A percentile compares a stretch with the other conserved stretches of the same genome.
Conservation (phyloP, 495 filamentous ascomycete genomes). For the Tetracladium setigerum region DNA sequence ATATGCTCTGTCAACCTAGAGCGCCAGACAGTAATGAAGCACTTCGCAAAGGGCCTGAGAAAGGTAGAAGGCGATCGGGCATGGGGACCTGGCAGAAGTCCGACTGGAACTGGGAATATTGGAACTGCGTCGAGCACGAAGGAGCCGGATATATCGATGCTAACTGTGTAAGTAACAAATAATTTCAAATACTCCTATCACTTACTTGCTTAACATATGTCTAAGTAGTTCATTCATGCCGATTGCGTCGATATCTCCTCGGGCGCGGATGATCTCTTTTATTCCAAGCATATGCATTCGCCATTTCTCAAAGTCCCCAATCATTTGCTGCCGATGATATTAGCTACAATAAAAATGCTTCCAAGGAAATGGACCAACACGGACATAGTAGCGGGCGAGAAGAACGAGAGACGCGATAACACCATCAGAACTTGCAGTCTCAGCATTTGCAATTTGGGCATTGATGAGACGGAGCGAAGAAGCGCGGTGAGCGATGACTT, state of each 20-base stretch:
- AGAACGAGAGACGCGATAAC: constrained; percentile 5
- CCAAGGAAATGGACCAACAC: background rate
- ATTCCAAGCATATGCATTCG: constrained; percentile 6
- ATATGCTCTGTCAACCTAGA: background rate
- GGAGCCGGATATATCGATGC: constrained; percentile 1
- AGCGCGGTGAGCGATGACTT: constrained; percentile 1
- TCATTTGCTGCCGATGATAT: constrained; percentile 2
- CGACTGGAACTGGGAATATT: background rate
- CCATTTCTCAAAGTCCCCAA: constrained; percentile 4
- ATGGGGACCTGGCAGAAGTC: background rate
- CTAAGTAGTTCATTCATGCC: background rate
- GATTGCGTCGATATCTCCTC: constrained; percentile 1
- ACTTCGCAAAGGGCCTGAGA: background rate
- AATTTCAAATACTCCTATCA: background rate
- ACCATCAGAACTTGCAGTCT: constrained; percentile 1
- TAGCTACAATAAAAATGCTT: background rate
- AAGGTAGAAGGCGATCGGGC: background rate
- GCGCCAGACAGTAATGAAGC: background rate
- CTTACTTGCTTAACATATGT: constrained; percentile 3
- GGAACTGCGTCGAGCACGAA: background rate
- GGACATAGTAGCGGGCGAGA: constrained; percentile 3
- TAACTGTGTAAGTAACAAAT: background rate
- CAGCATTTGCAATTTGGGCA: constrained; percentile 5
- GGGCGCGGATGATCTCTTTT: background rate
- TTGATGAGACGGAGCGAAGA: background rate